phyloP scores from a whole-genome alignment of 495 filamentous ascomycete species.

The Hypomontagnella monticulosa region DNA sequence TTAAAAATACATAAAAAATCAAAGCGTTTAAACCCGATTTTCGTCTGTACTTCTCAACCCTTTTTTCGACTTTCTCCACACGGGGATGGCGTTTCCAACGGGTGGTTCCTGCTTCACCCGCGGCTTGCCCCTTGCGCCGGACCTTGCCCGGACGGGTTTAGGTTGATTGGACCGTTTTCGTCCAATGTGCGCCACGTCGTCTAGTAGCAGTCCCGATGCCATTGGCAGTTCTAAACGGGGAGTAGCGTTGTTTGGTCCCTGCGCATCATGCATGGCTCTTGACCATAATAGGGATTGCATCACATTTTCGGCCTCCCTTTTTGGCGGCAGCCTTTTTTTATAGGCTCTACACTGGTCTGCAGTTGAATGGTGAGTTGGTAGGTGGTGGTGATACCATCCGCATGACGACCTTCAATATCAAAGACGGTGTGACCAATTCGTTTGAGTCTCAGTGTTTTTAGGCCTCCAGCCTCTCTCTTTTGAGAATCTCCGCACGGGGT shows the following conservation, averaged over 20 bases:
- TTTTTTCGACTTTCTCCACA: slow-evolving; percentile 8
- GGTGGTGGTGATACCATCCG: no score
- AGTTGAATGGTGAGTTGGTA: no score
- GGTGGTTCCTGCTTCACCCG: slow-evolving; percentile 28
- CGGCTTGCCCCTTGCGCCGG: slow-evolving; percentile 34
- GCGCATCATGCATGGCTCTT: slow-evolving; percentile 40
- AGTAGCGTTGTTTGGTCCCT: slow-evolving; percentile 24
- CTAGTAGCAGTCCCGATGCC: slow-evolving; percentile 29
- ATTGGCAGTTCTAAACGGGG: slow-evolving; percentile 38
- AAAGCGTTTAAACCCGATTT: neutral
- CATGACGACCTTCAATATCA: slow-evolving; percentile 3
- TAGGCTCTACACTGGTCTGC: neutral
- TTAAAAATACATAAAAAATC: neutral
- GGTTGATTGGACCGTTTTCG: slow-evolving; percentile 28
- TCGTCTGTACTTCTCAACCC: slow-evolving; percentile 15
- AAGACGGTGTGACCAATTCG: slow-evolving; percentile 40
- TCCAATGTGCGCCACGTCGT: slow-evolving; percentile 39
- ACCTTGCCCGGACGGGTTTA: slow-evolving; percentile 32
- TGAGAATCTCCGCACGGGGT: slow-evolving; percentile 18
- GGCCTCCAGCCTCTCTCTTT: slow-evolving; percentile 20
- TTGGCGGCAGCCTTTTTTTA: slow-evolving; percentile 12
- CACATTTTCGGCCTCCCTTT: slow-evolving; percentile 34
- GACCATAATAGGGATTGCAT: slow-evolving; percentile 26
- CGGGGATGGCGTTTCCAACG: slow-evolving; percentile 27
- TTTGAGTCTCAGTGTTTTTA: slow-evolving; percentile 17